Percentiles rank a stretch among this genome's conserved stretches.
phyloP scores from a whole-genome alignment of 164 flowering plant genomes.

The Santalum album region DNA sequence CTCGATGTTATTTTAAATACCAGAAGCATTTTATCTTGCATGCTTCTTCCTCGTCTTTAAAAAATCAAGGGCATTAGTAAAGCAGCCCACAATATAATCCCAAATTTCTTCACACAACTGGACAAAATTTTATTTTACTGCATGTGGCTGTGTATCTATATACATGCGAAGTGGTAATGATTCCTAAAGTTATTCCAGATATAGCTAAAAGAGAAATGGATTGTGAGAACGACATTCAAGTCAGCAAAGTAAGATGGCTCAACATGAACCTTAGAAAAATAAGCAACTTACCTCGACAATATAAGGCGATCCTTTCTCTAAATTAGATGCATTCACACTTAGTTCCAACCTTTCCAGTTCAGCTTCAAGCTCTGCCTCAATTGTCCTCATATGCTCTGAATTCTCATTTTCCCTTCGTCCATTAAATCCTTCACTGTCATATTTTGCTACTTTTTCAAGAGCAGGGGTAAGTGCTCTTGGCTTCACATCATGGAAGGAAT shows the following conservation, averaged over 20 bases:
- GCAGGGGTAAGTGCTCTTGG: conserved; percentile 14
- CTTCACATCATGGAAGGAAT: conserved; percentile 10
- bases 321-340: conserved; percentile 37
- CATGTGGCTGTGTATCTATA: too few relatives aligned
- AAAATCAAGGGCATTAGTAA: too few relatives aligned
- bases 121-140: too few relatives aligned
- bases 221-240: neutral
- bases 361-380: conserved; percentile 97
- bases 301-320: conserved; percentile 33
- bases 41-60: too few relatives aligned
- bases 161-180: too few relatives aligned
- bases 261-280: too few relatives aligned
- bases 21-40: too few relatives aligned
- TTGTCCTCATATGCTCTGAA: conserved; percentile 45
- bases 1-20: too few relatives aligned
- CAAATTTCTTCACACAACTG: too few relatives aligned
- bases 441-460: conserved; percentile 9
- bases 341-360: conserved; percentile 81
- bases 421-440: conserved; percentile 13
- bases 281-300: conserved; percentile 40
- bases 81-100: too few relatives aligned
- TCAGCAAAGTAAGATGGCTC: too few relatives aligned
- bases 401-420: conserved; percentile 17
- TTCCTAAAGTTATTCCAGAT: neutral
- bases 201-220: neutral